Base-by-base conservation (phyloP, 2,329 filamentous ascomycete genomes). In the Truncatella angustata region DNA sequence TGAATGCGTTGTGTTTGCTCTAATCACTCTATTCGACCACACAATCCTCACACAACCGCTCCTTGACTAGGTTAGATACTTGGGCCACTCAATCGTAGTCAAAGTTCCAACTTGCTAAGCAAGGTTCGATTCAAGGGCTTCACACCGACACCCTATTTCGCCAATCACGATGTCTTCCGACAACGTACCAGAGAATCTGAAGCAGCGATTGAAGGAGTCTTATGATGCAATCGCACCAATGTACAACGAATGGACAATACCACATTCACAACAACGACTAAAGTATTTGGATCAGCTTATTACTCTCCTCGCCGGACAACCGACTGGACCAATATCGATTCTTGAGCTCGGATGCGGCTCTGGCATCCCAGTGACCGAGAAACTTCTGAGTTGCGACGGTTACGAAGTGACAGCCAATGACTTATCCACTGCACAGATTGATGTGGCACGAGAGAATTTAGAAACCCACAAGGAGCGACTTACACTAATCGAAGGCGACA, bases 271-370 rank as follows among this genome's bases (percentile, higher is more conserved):
- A 11, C 50, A 62, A n/a, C 70, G 70, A 34, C 50, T 68, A 12
- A 32, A 55, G 5, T 73, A 74, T 51, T 62, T 73, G 12, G 61
- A 65, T 24, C 60, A 63, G 46, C 61, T 74, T 5, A 51, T 70
- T 21, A 53, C 43, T 1, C 56, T 61, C 16, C 60, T 71, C 12
- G 54, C 58, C 26, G 12, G 40, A 1, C 42, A 37, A 4, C 36
- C 42, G 2, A 3, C 18, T 21, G 21, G 47, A 16, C 3, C 28
- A 11, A 34, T 61, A 14, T 37, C 30, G 12, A 60, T 72, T 20
- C 68, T 76, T 23, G 74, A 76, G 53, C 66, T 76, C 6, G 74
- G 73, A 39, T 74, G 72, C 59, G 73, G 73, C 37, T 61, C 66
- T 30, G 73, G 73, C 32, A 34, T 67, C 6, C 73, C 73, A 6